Evolutionary conservation across 495 filamentous ascomycete genomes (phyloP).

Genomic region (Podospora pseudoanserina): DNA sequence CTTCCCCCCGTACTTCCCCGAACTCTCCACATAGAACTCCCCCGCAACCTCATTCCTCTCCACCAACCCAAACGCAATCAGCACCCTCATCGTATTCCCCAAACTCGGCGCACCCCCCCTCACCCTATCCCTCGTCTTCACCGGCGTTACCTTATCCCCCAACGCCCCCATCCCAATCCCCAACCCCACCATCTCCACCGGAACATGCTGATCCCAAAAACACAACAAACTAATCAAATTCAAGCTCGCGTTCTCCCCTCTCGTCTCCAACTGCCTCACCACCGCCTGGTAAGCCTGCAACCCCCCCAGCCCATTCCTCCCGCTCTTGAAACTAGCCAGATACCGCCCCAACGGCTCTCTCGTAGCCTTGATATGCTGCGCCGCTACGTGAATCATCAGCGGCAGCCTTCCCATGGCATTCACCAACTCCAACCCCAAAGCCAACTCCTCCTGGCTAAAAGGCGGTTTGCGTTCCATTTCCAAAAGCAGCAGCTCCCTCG

Average conservation of each 20-base stretch:
- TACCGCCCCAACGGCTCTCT: constrained; percentile 68
- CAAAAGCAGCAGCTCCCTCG: constrained; percentile 44
- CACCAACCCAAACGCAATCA: constrained; percentile 69
- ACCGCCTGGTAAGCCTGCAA: constrained; percentile 62
- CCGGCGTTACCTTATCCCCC: constrained; percentile 52
- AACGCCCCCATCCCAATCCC: constrained; percentile 57
- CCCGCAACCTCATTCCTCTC: constrained; percentile 45
- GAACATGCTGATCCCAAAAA: constrained; percentile 71
- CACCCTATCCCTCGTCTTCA: constrained; percentile 54
- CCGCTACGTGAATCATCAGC: constrained; percentile 74
- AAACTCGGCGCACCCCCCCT: constrained; percentile 40
- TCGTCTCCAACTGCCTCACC: constrained; percentile 62
- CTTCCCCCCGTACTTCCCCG: background rate
- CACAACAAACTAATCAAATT: constrained; percentile 72
- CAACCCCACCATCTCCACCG: constrained; percentile 69
- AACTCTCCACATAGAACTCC: background rate
- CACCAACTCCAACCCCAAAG: constrained; percentile 62
- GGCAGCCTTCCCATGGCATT: constrained; percentile 68
- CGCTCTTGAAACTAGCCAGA: constrained; percentile 60
- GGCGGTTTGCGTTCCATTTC: constrained; percentile 56
- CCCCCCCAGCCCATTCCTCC: constrained; percentile 62
- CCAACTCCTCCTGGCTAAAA: constrained; percentile 55
- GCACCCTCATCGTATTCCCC: constrained; percentile 62
- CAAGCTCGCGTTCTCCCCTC: constrained; percentile 57
- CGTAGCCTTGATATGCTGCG: constrained; percentile 68